phyloP scores from a whole-genome alignment of 495 filamentous ascomycete genomes.

The Tuber indicum region DNA sequence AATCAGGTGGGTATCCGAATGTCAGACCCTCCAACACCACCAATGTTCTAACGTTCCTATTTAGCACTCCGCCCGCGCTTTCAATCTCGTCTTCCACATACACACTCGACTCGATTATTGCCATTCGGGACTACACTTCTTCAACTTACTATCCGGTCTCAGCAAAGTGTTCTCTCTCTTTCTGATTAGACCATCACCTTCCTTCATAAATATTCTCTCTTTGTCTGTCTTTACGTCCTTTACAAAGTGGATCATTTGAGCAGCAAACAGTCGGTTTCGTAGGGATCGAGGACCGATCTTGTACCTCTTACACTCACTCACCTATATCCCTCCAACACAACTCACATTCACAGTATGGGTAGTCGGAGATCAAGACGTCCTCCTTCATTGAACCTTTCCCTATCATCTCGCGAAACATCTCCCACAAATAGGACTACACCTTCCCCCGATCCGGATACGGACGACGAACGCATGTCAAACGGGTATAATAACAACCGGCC shows the following conservation, averaged over 20 bases:
- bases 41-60: constrained; percentile 38
- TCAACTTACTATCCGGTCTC: neutral
- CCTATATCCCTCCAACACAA: constrained; percentile 10
- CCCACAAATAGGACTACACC: constrained; percentile 32
- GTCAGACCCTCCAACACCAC: constrained; percentile 31
- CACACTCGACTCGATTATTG: constrained; percentile 23
- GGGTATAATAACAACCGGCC: constrained; percentile 27
- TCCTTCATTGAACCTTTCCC: constrained; percentile 41
- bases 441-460: constrained; percentile 35
- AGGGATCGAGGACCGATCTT: constrained; percentile 27
- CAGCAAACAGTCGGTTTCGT: constrained; percentile 13
- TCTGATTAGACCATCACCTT: constrained; percentile 2
- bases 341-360: constrained; percentile 34
- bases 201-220: constrained; percentile 16
- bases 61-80: constrained; percentile 36
- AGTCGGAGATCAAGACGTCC: constrained; percentile 38
- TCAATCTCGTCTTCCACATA: constrained; percentile 37
- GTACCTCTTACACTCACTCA: constrained; percentile 13
- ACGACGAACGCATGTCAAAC: constrained; percentile 39
- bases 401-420: constrained; percentile 39
- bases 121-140: neutral
- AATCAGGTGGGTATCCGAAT: constrained; percentile 36
- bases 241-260: constrained; percentile 20
- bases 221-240: constrained; percentile 26
- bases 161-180: neutral